Base-by-base conservation (phyloP, 2,329 filamentous ascomycete genomes). In the Sporothrix sp. region DNA sequence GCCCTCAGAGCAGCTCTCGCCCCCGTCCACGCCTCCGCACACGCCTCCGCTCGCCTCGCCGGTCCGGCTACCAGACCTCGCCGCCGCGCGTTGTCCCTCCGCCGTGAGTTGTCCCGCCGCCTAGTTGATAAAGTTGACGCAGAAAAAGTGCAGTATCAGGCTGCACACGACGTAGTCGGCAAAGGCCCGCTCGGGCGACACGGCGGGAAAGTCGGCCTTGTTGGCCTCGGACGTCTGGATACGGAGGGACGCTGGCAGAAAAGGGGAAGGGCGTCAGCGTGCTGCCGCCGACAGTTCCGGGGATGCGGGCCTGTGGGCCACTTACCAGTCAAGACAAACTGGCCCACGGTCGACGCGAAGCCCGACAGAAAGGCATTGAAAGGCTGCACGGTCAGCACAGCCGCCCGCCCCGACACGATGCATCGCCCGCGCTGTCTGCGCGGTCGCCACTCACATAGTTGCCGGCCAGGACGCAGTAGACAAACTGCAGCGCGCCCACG, bases 51-150 rank as follows among this genome's bases (percentile, higher is more conserved):
- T n/a, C n/a, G n/a, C n/a, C n/a, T n/a, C n/a, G n/a, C n/a, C n/a
- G n/a, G n/a, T n/a, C n/a, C n/a, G n/a, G n/a, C n/a, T n/a, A n/a
- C n/a, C n/a, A n/a, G n/a, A n/a, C n/a, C n/a, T n/a, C n/a, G n/a
- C n/a, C n/a, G n/a, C n/a, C n/a, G n/a, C n/a, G n/a, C n/a, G n/a
- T n/a, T n/a, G n/a, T n/a, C n/a, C n/a, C n/a, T n/a, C n/a, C n/a
- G n/a, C n/a, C n/a, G n/a, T n/a, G n/a, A n/a, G n/a, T n/a, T n/a
- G n/a, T n/a, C n/a, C n/a, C n/a, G n/a, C n/a, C n/a, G 18, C 20
- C n/a, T 52, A 98, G 78, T 98, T 98, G 74, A 98, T 97, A 69
- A 98, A 98, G 78, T 98, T 98, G 66, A 97, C 82, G 71, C 90
- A 96, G 76, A 98, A 98, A 73, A 97, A 95, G 73, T 98, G 93